Base-by-base conservation (phyloP, 2,329 filamentous ascomycete genomes). In the Trichophyton schoenleinii region DNA sequence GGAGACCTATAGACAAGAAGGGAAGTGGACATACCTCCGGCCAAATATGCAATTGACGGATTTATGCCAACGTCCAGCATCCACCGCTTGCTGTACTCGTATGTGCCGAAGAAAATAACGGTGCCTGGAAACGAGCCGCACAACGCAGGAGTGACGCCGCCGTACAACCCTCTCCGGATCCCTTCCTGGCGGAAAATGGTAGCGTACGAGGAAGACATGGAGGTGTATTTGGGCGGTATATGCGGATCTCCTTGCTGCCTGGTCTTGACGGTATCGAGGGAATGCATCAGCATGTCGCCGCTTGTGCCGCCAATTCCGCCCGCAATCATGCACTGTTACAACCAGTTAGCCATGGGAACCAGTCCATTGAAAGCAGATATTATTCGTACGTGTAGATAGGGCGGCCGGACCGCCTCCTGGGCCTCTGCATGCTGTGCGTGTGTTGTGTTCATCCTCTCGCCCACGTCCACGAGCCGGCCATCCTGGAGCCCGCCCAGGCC, bases 231-330 rank as follows among this genome's bases (percentile, higher is more conserved):
- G 1, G 94, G 88, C 22, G 94, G 94, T 63, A 96, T 83, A 72
- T 94, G 87, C 52, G 92, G 91, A 70, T 97, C 94, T 70, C 92
- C 94, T 76, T 99, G 94, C 74, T 99, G 95, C 68, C 94, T 84
- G 55, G 94, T 99, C 78, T 99, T 99, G 69, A 99, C 94, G 0
- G 94, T 99, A 74, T 99, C 94, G 70, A 99, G 83, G 53, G 92
- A 97, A 78, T 99, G 94, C 94, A 99, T 99, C 67, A 99, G 79
- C 82, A 99, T 88, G 74, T 99, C 94, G 63, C 95, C 94, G 61
- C 88, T 95, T 15, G 89, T 91, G 60, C 94, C 94, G 70, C 95
- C 94, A 60, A 95, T 79, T 63, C 92, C 94, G 70, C 94, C 94
- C 38, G 94, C 94, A 70, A 99, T 81, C 91, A 97, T 99, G 72